Conservation (phyloP, 1,284 basidiomycete genomes). For the Tetrapyrgos nigripes region DNA sequence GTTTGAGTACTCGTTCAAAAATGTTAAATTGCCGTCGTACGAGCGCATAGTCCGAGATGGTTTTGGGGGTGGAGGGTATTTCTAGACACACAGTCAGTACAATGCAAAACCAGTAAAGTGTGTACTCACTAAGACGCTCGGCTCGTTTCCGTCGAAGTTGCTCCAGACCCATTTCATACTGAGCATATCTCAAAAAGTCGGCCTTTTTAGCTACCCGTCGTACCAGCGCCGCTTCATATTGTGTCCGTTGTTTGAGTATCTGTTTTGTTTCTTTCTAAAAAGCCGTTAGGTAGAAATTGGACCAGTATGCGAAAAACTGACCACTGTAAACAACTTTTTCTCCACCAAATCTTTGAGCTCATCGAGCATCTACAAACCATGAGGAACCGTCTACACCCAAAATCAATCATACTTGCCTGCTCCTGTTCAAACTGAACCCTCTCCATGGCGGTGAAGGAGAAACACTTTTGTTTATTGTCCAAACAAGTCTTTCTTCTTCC, state of each 20-base stretch:
- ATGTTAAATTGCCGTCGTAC: slow-evolving; percentile 87
- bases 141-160: slow-evolving; percentile 78
- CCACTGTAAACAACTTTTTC: slow-evolving; percentile 87
- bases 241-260: slow-evolving; percentile 87
- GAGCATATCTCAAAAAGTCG: slow-evolving; percentile 91
- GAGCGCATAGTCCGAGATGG: slow-evolving; percentile 84
- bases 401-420: slow-evolving; percentile 54
- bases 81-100: slow-evolving; percentile 41
- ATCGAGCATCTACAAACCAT: slow-evolving; percentile 77
- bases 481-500: slow-evolving; percentile 24
- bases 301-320: slow-evolving; percentile 39
- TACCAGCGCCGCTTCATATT: slow-evolving; percentile 85
- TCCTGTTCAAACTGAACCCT: slow-evolving; percentile 95
- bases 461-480: neutral
- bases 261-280: slow-evolving; percentile 81
- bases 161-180: slow-evolving; percentile 93
- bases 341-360: slow-evolving; percentile 95
- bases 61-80: slow-evolving; percentile 56
- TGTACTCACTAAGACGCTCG: slow-evolving; percentile 71
- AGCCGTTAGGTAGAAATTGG: neutral
- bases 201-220: slow-evolving; percentile 84
- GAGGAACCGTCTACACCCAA: neutral
- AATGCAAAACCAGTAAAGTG: slow-evolving; percentile 3
- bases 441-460: slow-evolving; percentile 60
- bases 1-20: slow-evolving; percentile 88